Evolutionary conservation across 257 asterid genomes (phyloP).

Genomic region (Fraxinus excelsior): DNA sequence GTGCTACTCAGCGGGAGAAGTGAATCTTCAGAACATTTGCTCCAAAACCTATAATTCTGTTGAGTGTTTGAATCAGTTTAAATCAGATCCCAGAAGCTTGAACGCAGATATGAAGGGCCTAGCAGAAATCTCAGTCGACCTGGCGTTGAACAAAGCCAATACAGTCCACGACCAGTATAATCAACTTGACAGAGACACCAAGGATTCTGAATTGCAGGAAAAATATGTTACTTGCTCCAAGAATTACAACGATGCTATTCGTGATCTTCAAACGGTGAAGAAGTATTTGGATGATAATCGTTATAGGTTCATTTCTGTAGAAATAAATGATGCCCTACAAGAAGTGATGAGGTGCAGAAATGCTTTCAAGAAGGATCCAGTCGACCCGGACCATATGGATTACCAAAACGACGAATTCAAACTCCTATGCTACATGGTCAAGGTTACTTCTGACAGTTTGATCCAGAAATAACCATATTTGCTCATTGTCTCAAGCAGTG

Average conservation of each 20-base stretch:
- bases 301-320: background rate
- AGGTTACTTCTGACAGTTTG: background rate
- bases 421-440: background rate
- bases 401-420: background rate
- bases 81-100: background rate
- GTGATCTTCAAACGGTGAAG: background rate
- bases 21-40: background rate
- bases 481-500: background rate
- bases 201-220: background rate
- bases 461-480: background rate
- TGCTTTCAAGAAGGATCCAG: background rate
- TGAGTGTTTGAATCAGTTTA: background rate
- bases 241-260: background rate
- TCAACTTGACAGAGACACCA: background rate
- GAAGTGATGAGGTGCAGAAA: background rate
- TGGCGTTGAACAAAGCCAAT: background rate
- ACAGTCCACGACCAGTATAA: background rate
- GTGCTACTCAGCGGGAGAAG: background rate
- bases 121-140: background rate
- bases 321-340: background rate
- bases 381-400: background rate
- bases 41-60: background rate
- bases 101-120: background rate
- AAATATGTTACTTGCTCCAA: background rate
- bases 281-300: background rate